phyloP scores from a whole-genome alignment of 78 protist genomes.

The Dictyostelium firmibasis region DNA sequence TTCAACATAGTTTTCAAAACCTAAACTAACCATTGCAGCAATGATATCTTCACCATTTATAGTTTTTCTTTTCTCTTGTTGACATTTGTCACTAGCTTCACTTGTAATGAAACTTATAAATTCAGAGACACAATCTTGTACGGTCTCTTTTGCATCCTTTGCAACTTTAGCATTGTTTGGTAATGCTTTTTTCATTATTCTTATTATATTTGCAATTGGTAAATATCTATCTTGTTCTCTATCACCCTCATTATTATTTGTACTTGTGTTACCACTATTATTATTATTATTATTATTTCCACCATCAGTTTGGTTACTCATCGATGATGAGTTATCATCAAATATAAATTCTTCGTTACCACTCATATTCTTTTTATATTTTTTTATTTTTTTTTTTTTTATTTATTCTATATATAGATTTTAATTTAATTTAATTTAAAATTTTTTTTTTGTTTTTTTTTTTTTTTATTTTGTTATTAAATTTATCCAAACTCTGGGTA shows the following conservation, averaged over 20 bases:
- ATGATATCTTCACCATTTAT: slow-evolving; percentile 91
- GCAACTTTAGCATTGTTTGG: slow-evolving; percentile 91
- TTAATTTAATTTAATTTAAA: no score
- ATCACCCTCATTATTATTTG: not conserved
- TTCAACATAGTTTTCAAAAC: slow-evolving; percentile 89
- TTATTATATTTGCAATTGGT: slow-evolving; percentile 89
- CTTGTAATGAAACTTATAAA: slow-evolving; percentile 89
- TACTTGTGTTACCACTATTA: not conserved
- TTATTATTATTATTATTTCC: not conserved
- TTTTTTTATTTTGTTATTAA: no score
- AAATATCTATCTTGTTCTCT: slow-evolving; percentile 77
- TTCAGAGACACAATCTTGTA: slow-evolving; percentile 93
- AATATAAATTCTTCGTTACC: not conserved
- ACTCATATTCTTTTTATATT: not conserved
- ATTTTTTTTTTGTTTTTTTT: no score
- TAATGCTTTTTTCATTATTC: slow-evolving; percentile 88
- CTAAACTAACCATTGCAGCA: slow-evolving; percentile 85
- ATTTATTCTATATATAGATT: not conserved
- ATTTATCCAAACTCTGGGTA: not conserved
- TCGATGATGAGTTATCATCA: not conserved
- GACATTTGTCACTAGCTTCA: slow-evolving; percentile 89
- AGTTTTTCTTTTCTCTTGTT: slow-evolving; percentile 89
- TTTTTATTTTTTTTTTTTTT: no score
- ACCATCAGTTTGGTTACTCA: not conserved
- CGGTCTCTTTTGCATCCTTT: slow-evolving; percentile 90